Evolutionary conservation across 495 filamentous ascomycete genomes (phyloP), one percentile per base, ranked within the genome.

Genomic region (Entonaema liquescens): DNA sequence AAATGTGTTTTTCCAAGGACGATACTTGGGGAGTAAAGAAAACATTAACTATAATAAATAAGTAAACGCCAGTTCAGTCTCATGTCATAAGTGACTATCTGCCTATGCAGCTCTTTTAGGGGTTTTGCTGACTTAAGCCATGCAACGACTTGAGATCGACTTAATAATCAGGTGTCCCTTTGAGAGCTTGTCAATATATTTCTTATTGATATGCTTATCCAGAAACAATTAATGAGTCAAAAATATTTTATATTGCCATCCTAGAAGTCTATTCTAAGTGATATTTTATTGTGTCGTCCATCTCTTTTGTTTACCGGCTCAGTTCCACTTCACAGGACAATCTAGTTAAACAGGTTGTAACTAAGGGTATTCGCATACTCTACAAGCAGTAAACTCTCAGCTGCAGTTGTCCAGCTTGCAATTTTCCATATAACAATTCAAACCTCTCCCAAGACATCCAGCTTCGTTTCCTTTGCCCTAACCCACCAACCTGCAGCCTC

Each of bases 401-500:
- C 31, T 33, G 25, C 19, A 12, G 38, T 15, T n/a, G 13, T 40
- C 28, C 33, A 28, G 26, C 35, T 17, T 31, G 28, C 21, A 0
- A 13, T 15, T 1, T 17, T 38, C 42, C 23, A 17, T 40, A 7
- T 25, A 29, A 25, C 2, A 13, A 1, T 50, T 66, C 29, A 68
- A 15, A 59, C 50, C 63, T 77, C 72, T 15, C 54, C 69, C 28
- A 57, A n/a, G 31, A 57, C 29, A 17, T 78, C 73, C 40, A 84
- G 62, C n/a, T 81, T 79, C 21, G 80, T 78, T 71, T 83, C 75
- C 55, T 84, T 81, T 1, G 77, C 79, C 7, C 67, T 72, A 5
- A 80, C 79, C 60, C 82, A 93, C 83, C 88, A 92, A 1, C 84
- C 85, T 11, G 88, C 87, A 13, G 93, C 93, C 63, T 85, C 84